A percentile compares a stretch with the other conserved stretches of the same genome.
phyloP scores from a whole-genome alignment of 225 moss, liverwort and hornwort genomes.

The Marchantia paleacea region DNA sequence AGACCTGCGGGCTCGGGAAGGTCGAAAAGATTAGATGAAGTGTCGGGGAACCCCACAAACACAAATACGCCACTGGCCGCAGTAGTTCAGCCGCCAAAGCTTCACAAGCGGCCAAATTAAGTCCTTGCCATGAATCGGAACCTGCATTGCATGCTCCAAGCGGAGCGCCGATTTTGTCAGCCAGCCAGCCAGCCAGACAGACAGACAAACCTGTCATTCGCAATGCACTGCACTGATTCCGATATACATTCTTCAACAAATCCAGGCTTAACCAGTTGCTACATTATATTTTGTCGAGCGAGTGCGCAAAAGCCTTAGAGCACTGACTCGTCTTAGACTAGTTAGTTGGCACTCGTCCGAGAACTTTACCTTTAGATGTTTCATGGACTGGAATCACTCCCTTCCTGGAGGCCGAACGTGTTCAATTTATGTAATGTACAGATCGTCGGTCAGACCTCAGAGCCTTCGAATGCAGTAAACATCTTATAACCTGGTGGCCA shows the following conservation, averaged over 20 bases:
- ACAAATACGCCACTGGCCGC: neutral
- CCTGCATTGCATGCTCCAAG: neutral
- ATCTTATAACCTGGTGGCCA: neutral
- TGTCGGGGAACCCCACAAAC: neutral
- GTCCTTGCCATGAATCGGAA: neutral
- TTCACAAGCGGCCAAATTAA: slow-evolving; percentile 9
- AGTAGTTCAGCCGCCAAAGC: neutral
- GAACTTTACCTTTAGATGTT: slow-evolving; percentile 4
- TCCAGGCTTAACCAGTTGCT: no score
- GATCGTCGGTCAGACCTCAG: neutral
- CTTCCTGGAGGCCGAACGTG: neutral
- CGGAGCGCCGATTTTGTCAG: no score
- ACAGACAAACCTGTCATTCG: neutral
- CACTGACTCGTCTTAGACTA: neutral
- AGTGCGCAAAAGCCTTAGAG: neutral
- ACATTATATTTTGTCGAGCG: neutral
- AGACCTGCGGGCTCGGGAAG: neutral
- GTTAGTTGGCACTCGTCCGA: no score
- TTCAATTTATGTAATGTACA: neutral
- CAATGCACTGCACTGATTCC: neutral
- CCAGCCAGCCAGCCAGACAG: no score
- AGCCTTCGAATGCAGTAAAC: neutral
- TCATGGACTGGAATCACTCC: slow-evolving; percentile 8
- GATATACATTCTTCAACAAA: neutral
- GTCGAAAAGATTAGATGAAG: neutral